Percentiles rank a stretch among this genome's conserved stretches.
phyloP scores from a whole-genome alignment of 441 rosid species.

The Gossypium davidsonii region DNA sequence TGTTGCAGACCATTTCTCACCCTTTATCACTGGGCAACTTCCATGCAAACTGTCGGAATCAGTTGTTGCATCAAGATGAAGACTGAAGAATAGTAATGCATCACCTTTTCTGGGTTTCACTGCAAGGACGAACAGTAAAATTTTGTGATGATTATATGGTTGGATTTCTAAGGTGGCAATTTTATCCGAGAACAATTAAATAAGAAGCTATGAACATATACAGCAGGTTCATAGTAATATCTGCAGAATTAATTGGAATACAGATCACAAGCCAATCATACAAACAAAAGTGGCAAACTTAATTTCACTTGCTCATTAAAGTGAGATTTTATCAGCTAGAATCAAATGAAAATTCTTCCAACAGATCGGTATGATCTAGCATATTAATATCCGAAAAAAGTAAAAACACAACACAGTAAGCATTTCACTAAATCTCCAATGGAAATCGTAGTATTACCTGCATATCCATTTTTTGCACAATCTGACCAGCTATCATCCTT shows the following conservation, averaged over 20 bases:
- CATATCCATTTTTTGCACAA: constrained; percentile 76
- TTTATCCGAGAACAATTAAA: neutral
- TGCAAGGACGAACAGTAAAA: constrained; percentile 25
- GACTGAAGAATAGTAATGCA: constrained; percentile 92
- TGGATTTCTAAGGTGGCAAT: neutral
- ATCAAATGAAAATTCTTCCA: neutral
- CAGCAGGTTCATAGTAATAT: neutral
- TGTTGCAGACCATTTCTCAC: constrained; percentile 99
- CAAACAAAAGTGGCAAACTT: neutral
- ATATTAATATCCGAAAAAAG: neutral
- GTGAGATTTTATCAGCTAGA: neutral
- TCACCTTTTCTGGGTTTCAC: constrained; percentile 89
- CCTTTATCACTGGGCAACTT: constrained; percentile 86
- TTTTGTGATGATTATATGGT: neutral
- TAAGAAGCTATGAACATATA: neutral
- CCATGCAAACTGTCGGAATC: constrained; percentile 70
- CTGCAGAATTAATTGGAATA: neutral
- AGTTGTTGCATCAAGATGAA: constrained; percentile 64
- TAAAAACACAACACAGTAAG: neutral
- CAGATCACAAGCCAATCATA: neutral
- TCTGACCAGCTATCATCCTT: constrained; percentile 75
- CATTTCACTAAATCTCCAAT: neutral
- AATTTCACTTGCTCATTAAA: neutral
- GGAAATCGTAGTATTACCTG: constrained; percentile 38
- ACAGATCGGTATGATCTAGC: neutral